Base-by-base conservation (phyloP, 768 basidiomycete genomes). In the Fibroporia radiculosa region DNA sequence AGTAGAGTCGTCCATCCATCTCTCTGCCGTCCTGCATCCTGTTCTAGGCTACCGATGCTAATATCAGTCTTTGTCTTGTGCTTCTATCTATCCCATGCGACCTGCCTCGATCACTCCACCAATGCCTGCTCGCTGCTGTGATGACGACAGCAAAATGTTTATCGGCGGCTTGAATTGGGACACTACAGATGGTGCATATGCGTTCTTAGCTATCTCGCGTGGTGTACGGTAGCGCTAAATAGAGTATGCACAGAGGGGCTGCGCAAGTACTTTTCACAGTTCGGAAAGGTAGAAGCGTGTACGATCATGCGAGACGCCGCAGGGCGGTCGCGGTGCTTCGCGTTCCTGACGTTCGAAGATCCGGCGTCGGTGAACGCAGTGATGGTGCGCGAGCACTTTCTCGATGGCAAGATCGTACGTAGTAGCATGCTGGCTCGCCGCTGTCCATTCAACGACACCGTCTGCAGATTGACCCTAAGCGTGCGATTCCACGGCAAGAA, bases 121-220 rank as follows among this genome's bases (percentile, higher is more conserved):
- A 34, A 24, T 32, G 47, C 43, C 44, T 40, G 28, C 46, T 45
- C 47, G 25, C 16, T 33, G 45, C 38, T 42, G 40, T 44, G 41
- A 16, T 42, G 35, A 45, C 39, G 22, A 33, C 48, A 97, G 96
- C 68, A 99, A 99, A 76, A 99, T 99, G 96, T 99, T 99, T 68
- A 93, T 99, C 62, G 96, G 96, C 51, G 96, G 96, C 54, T 75
- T 99, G 54, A 96, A 98, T 71, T 99, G 96, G 96, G 95, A 98
- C 68, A 98, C 96, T 58, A 95, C 91, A 63, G 96, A 98, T 76
- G 95, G 96, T 99, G 78, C 66, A 58, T 60, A 78, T 65, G 45
- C 52, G 39, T 54, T 54, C 44, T 54, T 66, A 65, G 58, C 62
- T 64, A 56, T 65, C 49, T 56, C 61, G 43, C 56, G 47, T 55